phyloP scores from a whole-genome alignment of 306 rosid species.

The Begonia peltatifolia region DNA sequence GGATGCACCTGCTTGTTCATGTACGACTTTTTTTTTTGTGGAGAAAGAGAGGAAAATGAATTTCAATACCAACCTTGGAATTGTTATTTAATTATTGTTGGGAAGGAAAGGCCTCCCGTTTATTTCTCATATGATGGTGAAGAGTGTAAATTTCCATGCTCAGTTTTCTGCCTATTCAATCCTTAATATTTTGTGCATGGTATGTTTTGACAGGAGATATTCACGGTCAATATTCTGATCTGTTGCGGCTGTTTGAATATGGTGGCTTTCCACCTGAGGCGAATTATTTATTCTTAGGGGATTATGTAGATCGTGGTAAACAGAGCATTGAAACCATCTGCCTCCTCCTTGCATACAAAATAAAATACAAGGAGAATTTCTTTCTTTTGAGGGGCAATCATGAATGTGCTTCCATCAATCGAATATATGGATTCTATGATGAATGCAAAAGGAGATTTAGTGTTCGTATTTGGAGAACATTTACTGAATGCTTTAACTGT shows the following conservation, averaged over 20 bases:
- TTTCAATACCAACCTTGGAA: too few relatives aligned
- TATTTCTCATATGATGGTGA: too few relatives aligned
- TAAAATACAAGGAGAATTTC: slow-evolving; percentile 77
- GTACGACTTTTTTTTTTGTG: too few relatives aligned
- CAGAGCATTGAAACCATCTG: slow-evolving; percentile 77
- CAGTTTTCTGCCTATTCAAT: not conserved
- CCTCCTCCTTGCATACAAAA: slow-evolving; percentile 70
- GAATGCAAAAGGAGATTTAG: slow-evolving; percentile 81
- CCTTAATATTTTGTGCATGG: not conserved
- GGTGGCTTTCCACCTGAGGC: slow-evolving; percentile 81
- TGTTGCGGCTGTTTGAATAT: slow-evolving; percentile 60
- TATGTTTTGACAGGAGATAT: slow-evolving; percentile 46
- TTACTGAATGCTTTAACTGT: slow-evolving; percentile 71
- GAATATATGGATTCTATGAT: slow-evolving; percentile 73
- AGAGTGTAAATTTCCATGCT: not conserved
- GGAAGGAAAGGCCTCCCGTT: too few relatives aligned
- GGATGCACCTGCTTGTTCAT: too few relatives aligned
- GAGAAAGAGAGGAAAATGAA: too few relatives aligned
- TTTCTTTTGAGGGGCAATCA: slow-evolving; percentile 85
- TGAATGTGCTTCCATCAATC: slow-evolving; percentile 81
- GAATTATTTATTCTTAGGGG: slow-evolving; percentile 73
- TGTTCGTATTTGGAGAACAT: slow-evolving; percentile 71
- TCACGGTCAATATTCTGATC: slow-evolving; percentile 80
- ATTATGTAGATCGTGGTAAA: slow-evolving; percentile 85
- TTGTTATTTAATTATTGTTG: too few relatives aligned